Evolutionary conservation across 1,139 yeast species (phyloP), one percentile per base, ranked within the genome.

Genomic region (Kodamaea suecica): DNA sequence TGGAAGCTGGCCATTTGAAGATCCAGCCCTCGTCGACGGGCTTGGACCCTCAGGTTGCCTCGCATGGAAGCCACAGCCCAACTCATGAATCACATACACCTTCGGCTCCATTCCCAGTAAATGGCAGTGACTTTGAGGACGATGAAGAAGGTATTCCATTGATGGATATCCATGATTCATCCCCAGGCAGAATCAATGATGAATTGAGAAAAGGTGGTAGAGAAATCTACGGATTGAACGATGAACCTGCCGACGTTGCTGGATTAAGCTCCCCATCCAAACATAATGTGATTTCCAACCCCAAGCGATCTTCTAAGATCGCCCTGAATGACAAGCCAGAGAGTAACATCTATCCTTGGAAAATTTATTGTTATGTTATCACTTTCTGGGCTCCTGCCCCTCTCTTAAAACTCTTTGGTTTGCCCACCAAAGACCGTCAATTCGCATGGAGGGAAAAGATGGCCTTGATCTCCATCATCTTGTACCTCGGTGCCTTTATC

Each of bases 401-500:
- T 0, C 45, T 90, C 23, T 63, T 92, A 51, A 67, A 69, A 33
- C 58, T 84, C 36, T 84, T 78, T 59, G 97, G 97, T 4, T 74
- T 90, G 73, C 74, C 74, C 27, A 80, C 85, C 19, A 78, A 78
- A 48, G 88, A 80, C 34, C 77, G 95, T 44, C 97, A 87, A 57
- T 78, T 80, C 68, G 97, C 97, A 0, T 92, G 98, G 98, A 75
- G 97, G 55, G 98, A 92, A 57, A 92, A 92, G 56, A 83, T 90
- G 30, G 97, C 86, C 2, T 70, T 92, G 36, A 70, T 92, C 36
- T 73, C 94, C 2, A 71, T 88, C 42, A 87, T 92, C 50, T 48
- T 83, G 20, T 76, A 76, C 48, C 63, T 84, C 38, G 97, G 94
- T 33, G 78, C 87, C 0, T 63, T 84, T 44, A 85, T 90, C 30